These are phyloP conservation scores for Lachnellula cervina DNA, from an alignment of 2,329 filamentous ascomycete genomes.

Conservation along the genomic window DNA sequence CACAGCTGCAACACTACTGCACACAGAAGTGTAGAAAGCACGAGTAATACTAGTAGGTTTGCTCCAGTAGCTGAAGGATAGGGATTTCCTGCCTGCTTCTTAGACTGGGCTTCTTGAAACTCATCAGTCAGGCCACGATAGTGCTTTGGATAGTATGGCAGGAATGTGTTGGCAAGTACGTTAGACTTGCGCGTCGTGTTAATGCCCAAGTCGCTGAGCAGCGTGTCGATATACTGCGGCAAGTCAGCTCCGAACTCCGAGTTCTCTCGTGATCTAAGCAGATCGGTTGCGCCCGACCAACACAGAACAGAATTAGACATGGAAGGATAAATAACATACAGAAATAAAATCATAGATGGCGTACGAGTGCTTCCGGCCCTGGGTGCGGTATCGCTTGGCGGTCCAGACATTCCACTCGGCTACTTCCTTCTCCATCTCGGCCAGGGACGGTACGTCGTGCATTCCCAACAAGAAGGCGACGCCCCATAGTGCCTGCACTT, in stretches of 20 bases:
- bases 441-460: conserved; percentile 3
- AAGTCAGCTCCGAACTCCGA: no score
- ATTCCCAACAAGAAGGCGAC: no score
- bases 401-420: conserved; percentile 2
- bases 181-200: conserved; percentile 29
- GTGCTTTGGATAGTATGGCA: not conserved
- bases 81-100: no score
- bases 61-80: no score
- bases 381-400: conserved; percentile 28
- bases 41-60: no score
- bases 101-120: no score
- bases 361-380: conserved; percentile 31
- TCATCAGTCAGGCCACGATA: no score
- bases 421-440: not conserved
- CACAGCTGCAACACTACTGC: no score
- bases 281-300: no score
- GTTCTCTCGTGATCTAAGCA: no score
- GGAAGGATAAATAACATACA: conserved; percentile 16
- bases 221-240: conserved; percentile 31
- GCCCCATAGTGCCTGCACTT: conserved; percentile 2
- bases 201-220: conserved; percentile 29
- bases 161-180: conserved; percentile 25
- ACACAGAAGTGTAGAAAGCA: no score
- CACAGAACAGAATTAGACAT: no score
- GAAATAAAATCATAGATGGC: conserved; percentile 31